Percentiles rank a stretch among this genome's conserved stretches.
Conservation (phyloP, 345 rosid species). For the Gossypium longicalyx region DNA sequence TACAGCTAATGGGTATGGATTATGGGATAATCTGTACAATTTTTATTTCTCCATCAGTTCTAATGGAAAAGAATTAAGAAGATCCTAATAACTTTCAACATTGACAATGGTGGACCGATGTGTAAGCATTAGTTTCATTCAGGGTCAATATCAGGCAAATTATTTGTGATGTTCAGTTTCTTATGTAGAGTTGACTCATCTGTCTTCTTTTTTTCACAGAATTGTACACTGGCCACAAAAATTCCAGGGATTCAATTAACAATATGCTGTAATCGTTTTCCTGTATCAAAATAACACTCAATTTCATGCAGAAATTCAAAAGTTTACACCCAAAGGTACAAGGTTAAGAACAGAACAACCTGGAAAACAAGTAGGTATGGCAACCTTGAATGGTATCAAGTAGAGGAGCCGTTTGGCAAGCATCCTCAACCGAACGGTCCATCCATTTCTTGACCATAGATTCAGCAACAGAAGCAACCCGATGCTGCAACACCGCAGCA, state of each 20-base stretch:
- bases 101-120: neutral
- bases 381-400: constrained; percentile 77
- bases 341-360: constrained; percentile 65
- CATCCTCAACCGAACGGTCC: constrained; percentile 61
- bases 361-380: constrained; percentile 75
- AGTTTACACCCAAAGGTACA: no score
- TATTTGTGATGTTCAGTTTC: neutral
- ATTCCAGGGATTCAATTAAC: neutral
- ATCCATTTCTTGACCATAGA: constrained; percentile 49
- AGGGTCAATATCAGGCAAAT: neutral
- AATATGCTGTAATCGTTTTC: neutral
- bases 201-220: neutral
- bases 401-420: constrained; percentile 79
- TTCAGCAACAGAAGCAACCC: constrained; percentile 57
- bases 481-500: constrained; percentile 78
- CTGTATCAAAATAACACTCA: neutral
- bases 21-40: neutral
- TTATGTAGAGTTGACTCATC: no score
- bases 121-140: neutral
- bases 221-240: neutral
- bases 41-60: neutral
- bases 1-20: neutral
- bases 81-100: neutral
- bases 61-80: neutral
- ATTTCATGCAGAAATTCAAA: neutral